Base-by-base conservation (phyloP, 768 basidiomycete species). In the Serendipita vermifera region DNA sequence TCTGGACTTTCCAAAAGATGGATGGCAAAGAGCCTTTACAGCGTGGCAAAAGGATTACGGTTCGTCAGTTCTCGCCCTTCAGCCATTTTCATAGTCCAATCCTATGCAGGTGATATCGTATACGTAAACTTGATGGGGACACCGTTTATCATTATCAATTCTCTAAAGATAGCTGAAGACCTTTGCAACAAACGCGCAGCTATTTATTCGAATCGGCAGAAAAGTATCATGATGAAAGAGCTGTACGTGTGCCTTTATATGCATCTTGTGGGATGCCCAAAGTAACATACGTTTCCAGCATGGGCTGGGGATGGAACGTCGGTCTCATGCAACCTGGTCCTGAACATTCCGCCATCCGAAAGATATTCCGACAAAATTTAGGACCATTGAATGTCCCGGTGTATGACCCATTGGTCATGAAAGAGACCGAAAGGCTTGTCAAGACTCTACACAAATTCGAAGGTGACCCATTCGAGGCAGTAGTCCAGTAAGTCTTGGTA, bases 61-160 rank as follows among this genome's bases (percentile, higher is more conserved):
- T 58, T 32, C 13, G 54, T 7, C 53, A 20, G 9, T 9, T 11
- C 9, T 15, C 9, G 26, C 11, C 29, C 46, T 26, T 7, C n/a
- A 51, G 24, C 22, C 29, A 22, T 27, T 9, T 27, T 43, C 9
- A 55, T 5, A 24, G 32, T 35, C 31, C 9, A 11, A 9, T 26
- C 38, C n/a, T 3, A 9, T 17, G 32, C 40, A 55, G 61, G 61
- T 24, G 62, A 63, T 6, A 7, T 66, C 3, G 55, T 66, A 7
- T 61, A 66, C 55, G 41, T 66, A n/a, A 53, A 58, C 41, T 56
- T 63, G 17, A 43, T 62, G 3, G 62, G 60, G n/a, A 56, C 38
- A 38, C 59, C 58, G 5, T 55, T 59, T 35, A 54, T 63, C 9
- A 55, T 63, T n/a, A 48, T 64, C 32, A 64, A 61, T 38, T 59